Percentiles rank a stretch among this genome's conserved stretches.
phyloP scores from a whole-genome alignment of 2,329 filamentous ascomycete genomes.

The Davidsoniella neocaledoniae region DNA sequence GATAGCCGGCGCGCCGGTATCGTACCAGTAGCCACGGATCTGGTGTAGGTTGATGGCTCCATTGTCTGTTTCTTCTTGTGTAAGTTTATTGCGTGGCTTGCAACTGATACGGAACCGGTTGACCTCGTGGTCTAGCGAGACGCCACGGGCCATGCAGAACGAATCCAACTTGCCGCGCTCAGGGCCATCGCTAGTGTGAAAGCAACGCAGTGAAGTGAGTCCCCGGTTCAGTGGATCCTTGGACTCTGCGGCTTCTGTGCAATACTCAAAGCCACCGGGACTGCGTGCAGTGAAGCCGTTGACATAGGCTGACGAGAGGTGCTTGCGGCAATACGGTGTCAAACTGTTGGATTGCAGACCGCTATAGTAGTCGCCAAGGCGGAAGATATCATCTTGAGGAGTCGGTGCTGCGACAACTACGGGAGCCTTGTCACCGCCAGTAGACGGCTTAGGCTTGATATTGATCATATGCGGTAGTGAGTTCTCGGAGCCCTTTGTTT shows the following conservation, averaged over 20 bases:
- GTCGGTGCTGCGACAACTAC: too few relatives aligned
- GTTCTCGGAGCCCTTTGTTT: too few relatives aligned
- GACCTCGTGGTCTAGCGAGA: conserved; percentile 13
- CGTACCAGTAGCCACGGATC: conserved; percentile 19
- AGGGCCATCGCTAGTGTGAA: conserved; percentile 15
- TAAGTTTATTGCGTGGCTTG: not conserved
- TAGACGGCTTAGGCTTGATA: too few relatives aligned
- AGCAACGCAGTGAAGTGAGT: conserved; percentile 13
- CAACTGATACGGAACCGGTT: not conserved
- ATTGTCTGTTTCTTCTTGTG: not conserved
- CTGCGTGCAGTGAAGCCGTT: not conserved
- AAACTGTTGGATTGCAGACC: not conserved
- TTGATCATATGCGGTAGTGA: too few relatives aligned
- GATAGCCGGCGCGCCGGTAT: conserved; percentile 17
- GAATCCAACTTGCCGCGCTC: conserved; percentile 15
- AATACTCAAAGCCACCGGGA: conserved; percentile 3
- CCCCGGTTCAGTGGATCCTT: not conserved
- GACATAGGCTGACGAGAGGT: conserved; percentile 4
- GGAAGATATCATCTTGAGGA: not conserved
- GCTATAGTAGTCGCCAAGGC: conserved; percentile 1
- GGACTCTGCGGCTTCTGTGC: not conserved
- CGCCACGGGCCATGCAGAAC: conserved; percentile 16
- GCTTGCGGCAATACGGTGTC: conserved; percentile 6
- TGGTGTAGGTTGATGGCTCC: not conserved
- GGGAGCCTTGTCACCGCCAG: too few relatives aligned